Percentiles rank a stretch among this genome's conserved stretches.
These are phyloP conservation scores for Sordaria brevicollis DNA, from an alignment of 495 filamentous ascomycete species.

Conservation along the genomic window DNA sequence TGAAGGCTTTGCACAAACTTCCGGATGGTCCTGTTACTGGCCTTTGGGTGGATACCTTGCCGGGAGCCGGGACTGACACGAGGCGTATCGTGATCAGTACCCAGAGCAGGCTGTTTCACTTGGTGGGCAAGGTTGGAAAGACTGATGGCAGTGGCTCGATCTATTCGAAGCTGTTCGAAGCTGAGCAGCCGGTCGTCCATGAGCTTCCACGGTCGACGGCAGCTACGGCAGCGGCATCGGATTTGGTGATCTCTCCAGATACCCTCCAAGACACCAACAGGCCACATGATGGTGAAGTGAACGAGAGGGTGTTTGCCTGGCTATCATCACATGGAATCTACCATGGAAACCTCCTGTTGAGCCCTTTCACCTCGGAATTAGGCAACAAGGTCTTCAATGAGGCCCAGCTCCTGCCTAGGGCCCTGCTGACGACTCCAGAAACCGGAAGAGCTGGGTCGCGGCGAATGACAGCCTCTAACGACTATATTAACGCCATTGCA, in stretches of 20 bases:
- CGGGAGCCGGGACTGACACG: slow-evolving; percentile 49
- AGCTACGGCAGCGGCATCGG: slow-evolving; percentile 48
- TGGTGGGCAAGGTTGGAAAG: slow-evolving; percentile 63
- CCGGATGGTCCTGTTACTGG: slow-evolving; percentile 72
- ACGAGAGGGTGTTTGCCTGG: slow-evolving; percentile 81
- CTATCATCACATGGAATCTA: slow-evolving; percentile 78
- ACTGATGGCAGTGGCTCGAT: slow-evolving; percentile 76
- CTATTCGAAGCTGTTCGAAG: slow-evolving; percentile 79
- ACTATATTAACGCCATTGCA: slow-evolving; percentile 67
- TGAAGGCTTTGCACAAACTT: slow-evolving; percentile 68
- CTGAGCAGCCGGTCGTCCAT: slow-evolving; percentile 63
- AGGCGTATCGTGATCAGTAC: slow-evolving; percentile 71
- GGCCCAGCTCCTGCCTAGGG: slow-evolving; percentile 63
- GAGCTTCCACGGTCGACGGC: slow-evolving; percentile 49
- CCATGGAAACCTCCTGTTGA: slow-evolving; percentile 61
- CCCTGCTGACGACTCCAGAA: slow-evolving; percentile 58
- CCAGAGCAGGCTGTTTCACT: slow-evolving; percentile 61
- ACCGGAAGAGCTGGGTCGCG: slow-evolving; percentile 48
- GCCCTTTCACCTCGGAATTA: slow-evolving; percentile 41
- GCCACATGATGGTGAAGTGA: slow-evolving; percentile 24
- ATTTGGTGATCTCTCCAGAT: slow-evolving; percentile 68
- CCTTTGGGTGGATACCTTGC: slow-evolving; percentile 65
- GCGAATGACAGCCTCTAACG: slow-evolving; percentile 46
- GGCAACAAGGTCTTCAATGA: slow-evolving; percentile 56
- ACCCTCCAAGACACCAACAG: slow-evolving; percentile 39